These are phyloP conservation scores for Exophiala viscosa DNA, from an alignment of 2,329 filamentous ascomycete species.

Conservation along the genomic window DNA sequence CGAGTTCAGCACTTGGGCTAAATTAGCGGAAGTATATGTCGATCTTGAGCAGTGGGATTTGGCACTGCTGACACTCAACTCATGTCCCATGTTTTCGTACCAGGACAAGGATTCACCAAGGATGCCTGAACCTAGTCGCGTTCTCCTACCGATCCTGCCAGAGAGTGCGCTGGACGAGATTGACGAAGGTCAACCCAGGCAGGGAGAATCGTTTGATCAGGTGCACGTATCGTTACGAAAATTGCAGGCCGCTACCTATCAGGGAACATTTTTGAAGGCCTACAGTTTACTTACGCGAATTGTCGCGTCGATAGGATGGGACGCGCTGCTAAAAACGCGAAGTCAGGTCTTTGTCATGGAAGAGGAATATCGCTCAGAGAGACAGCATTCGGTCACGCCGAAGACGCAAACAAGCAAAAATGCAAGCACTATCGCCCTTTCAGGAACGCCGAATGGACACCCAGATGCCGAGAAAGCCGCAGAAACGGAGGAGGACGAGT, in stretches of 20 bases:
- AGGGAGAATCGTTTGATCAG: conserved; percentile 74
- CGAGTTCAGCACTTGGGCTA: conserved; percentile 95
- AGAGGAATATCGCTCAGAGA: conserved; percentile 89
- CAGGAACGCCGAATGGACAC: conserved; percentile 58
- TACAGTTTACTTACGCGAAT: conserved; percentile 94
- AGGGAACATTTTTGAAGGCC: conserved; percentile 91
- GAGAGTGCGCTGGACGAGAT: conserved; percentile 95
- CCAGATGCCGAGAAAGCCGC: conserved; percentile 36
- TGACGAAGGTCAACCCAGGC: conserved; percentile 72
- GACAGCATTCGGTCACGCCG: conserved; percentile 48
- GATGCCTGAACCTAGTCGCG: conserved; percentile 87
- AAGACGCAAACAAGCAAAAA: conserved; percentile 57
- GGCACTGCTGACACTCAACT: conserved; percentile 90
- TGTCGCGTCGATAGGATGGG: conserved; percentile 95
- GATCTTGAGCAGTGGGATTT: conserved; percentile 95
- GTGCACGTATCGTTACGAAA: conserved; percentile 83
- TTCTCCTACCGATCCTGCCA: conserved; percentile 78
- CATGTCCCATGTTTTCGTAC: conserved; percentile 99
- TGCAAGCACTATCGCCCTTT: conserved; percentile 74
- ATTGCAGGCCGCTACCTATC: conserved; percentile 82
- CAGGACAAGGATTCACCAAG: conserved; percentile 95
- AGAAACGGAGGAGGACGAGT: conserved; percentile 27
- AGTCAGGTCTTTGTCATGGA: conserved; percentile 99
- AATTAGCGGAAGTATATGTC: conserved; percentile 89
- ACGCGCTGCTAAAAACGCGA: conserved; percentile 86